phyloP scores from a whole-genome alignment of 192 early-diverging fungal species.

The Spizellomyces sp. region DNA sequence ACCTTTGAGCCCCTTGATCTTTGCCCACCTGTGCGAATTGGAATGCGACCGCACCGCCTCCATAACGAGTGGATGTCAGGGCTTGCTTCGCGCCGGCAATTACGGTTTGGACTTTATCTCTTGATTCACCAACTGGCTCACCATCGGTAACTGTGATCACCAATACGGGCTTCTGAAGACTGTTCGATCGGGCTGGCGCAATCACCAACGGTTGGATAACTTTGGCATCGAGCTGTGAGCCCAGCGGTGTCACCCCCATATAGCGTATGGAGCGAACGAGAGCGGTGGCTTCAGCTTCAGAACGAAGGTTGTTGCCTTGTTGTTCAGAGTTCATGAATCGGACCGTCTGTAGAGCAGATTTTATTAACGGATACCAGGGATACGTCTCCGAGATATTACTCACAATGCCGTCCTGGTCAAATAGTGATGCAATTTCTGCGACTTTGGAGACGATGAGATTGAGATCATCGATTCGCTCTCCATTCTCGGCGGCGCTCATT shows the following conservation, averaged over 20 bases:
- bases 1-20: constrained; percentile 32
- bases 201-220: constrained; percentile 32
- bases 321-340: constrained; percentile 35
- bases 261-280: constrained; percentile 25
- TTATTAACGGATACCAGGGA: background rate
- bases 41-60: constrained; percentile 23
- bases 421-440: constrained; percentile 28
- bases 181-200: background rate
- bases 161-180: constrained; percentile 30
- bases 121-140: constrained; percentile 31
- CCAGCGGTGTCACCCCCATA: constrained; percentile 37
- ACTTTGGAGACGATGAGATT: constrained; percentile 31
- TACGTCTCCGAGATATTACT: background rate
- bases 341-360: constrained; percentile 16
- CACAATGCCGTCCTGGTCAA: constrained; percentile 37
- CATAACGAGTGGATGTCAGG: constrained; percentile 22
- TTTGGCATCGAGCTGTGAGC: constrained; percentile 33
- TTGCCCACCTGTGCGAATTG: constrained; percentile 38
- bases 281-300: constrained; percentile 12
- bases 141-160: constrained; percentile 39
- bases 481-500: constrained; percentile 22
- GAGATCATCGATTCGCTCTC: constrained; percentile 35
- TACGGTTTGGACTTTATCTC: constrained; percentile 16
- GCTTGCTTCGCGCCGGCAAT: constrained; percentile 19
- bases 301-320: constrained; percentile 32